Percentiles rank a stretch among this genome's conserved stretches.
phyloP scores from a whole-genome alignment of 1,284 basidiomycete species.

The Leccinum angustisporum region DNA sequence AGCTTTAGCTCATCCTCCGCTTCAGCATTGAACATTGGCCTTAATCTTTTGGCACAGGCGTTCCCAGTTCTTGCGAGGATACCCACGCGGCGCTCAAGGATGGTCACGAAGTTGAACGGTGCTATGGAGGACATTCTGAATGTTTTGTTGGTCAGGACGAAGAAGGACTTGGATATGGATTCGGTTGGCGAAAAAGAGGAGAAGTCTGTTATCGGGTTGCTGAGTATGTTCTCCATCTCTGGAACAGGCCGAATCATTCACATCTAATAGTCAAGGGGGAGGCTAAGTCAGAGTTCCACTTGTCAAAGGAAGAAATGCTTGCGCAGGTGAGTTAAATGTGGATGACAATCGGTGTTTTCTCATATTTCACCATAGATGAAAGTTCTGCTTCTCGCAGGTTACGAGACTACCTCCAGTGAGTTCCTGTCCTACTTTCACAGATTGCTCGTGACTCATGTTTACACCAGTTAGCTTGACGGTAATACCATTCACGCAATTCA shows the following conservation, averaged over 20 bases:
- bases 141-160: not conserved
- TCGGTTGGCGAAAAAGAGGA: not conserved
- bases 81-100: not conserved
- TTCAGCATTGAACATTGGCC: not conserved
- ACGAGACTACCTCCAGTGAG: conserved; percentile 1
- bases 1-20: not conserved
- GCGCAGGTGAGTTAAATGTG: not conserved
- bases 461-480: not conserved
- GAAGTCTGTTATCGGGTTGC: not conserved
- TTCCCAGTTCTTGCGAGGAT: not conserved
- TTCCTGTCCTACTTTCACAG: not conserved
- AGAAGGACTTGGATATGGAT: not conserved
- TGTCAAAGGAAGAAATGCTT: not conserved
- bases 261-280: not conserved
- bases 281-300: not conserved
- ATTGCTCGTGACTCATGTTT: not conserved
- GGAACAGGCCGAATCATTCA: not conserved
- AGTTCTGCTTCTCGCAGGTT: not conserved
- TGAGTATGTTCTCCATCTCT: not conserved
- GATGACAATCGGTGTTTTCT: not conserved
- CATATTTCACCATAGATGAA: not conserved
- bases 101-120: not conserved
- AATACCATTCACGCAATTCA: not conserved
- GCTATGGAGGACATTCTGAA: not conserved
- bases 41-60: not conserved